Percentiles rank a stretch among this genome's conserved stretches.
Evolutionary conservation across 2,329 filamentous ascomycete species (phyloP).

Genomic region (Aureobasidium sp.): DNA sequence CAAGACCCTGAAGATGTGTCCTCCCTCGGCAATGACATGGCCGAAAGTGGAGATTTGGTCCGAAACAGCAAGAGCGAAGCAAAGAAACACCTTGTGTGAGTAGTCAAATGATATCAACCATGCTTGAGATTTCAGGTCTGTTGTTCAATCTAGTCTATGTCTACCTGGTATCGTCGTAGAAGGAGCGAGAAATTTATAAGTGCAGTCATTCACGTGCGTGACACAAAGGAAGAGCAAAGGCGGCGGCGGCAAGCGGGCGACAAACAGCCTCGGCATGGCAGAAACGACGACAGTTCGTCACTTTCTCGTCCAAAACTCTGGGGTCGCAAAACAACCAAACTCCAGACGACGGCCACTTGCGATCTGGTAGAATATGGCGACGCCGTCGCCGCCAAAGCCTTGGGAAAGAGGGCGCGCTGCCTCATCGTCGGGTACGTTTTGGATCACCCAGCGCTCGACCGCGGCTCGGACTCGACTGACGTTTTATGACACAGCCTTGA

Average conservation of each 20-base stretch:
- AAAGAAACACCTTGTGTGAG: background rate
- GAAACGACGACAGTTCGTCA: slow-evolving; percentile 4
- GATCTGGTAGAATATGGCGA: slow-evolving; percentile 14
- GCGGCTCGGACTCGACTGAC: background rate
- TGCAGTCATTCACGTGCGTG: background rate
- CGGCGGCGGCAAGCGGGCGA: slow-evolving; percentile 6
- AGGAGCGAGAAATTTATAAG: background rate
- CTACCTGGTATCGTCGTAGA: background rate
- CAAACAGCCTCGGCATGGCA: slow-evolving; percentile 1
- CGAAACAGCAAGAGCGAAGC: background rate
- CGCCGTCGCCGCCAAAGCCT: slow-evolving; percentile 80
- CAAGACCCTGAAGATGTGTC: background rate
- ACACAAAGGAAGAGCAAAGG: background rate
- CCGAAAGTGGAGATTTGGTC: slow-evolving; percentile 2
- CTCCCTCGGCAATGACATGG: slow-evolving; percentile 1
- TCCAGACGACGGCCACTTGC: background rate
- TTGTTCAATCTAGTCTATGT: background rate
- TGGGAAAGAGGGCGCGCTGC: slow-evolving; percentile 78
- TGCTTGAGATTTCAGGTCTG: background rate
- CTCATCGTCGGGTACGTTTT: slow-evolving; percentile 24
- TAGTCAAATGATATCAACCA: background rate
- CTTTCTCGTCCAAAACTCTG: slow-evolving; percentile 9
- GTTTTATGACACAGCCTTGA: background rate
- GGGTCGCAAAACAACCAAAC: background rate
- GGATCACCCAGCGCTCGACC: background rate